Base-by-base conservation (phyloP, 306 rosid genomes). In the Cucumis melo region DNA sequence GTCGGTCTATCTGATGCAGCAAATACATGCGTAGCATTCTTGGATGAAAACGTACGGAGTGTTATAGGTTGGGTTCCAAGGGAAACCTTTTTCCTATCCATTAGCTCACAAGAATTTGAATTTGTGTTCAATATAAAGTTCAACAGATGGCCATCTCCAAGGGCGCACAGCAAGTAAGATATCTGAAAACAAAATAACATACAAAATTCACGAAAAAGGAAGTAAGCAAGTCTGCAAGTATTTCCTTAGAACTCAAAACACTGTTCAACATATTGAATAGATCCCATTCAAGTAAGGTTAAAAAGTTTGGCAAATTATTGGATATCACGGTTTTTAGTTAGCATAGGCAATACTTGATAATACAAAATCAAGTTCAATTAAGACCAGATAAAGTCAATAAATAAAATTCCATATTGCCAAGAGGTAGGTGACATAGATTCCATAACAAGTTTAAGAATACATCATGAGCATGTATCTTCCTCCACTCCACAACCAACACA, bases 1-100 rank as follows among this genome's bases (percentile, higher is more conserved):
- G 99, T 95, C 50, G 99, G 99, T 82, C 99, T 83, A 83, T 92
- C 99, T 10, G 98, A 95, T 42, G 99, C 99, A 57, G 99, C 99
- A 79, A 95, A 95, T 67, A 95, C 99, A 79, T 92, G 96, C 15
- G 97, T 95, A 62, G 96, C 85, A 85, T 81, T 92, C 92, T 95
- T 95, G 70, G 99, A 95, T 17, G 99, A 87, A 85, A 95, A 95
- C 5, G 98, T 95, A 64, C 98, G 93, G 13, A 95, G 91, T n/a
- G 99, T 90, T 76, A 95, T 91, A 51, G 99, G 99, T 73, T 95
- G 99, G 29, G 99, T 95, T 75, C 99, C 99, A 50, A 95, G 99
- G 72, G 99, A 95, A 68, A 95, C 97, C 78, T 95, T 92, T 75
- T 95, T 92, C 89, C 99, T 87, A 82, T 95, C 97, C 15, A 92